Conservation (phyloP, 345 rosid genomes). For the Salix exigua region DNA sequence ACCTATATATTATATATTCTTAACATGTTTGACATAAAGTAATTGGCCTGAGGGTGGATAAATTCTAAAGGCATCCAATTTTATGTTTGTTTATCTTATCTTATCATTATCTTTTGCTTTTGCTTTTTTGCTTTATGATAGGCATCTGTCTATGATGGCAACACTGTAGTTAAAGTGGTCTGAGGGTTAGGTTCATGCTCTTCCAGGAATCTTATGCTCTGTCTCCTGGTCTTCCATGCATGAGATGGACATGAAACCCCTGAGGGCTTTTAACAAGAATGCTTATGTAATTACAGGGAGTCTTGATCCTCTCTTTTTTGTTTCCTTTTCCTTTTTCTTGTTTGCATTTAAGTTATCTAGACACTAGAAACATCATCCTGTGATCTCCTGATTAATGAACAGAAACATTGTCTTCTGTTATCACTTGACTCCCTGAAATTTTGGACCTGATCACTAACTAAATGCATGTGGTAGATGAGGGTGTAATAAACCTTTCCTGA, state of each 20-base stretch:
- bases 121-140: constrained; percentile 7
- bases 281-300: neutral
- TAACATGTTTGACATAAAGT: neutral
- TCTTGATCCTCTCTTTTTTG: constrained; percentile 12
- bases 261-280: neutral
- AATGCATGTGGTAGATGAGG: neutral
- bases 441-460: neutral
- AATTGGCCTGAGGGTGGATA: neutral
- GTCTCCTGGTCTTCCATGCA: constrained; percentile 40
- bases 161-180: constrained; percentile 12
- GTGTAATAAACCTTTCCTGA: constrained; percentile 1
- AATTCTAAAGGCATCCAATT: neutral
- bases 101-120: neutral
- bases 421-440: neutral
- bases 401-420: neutral
- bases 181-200: constrained; percentile 20
- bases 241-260: constrained; percentile 22
- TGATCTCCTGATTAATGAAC: neutral
- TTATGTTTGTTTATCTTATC: neutral
- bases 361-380: neutral
- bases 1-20: too few relatives aligned
- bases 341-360: neutral
- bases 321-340: neutral
- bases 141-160: neutral
- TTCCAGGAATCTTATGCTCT: constrained; percentile 44